Evolutionary conservation across 2,329 filamentous ascomycete genomes (phyloP).

Genomic region (Pyrenophora tritici-repentis): DNA sequence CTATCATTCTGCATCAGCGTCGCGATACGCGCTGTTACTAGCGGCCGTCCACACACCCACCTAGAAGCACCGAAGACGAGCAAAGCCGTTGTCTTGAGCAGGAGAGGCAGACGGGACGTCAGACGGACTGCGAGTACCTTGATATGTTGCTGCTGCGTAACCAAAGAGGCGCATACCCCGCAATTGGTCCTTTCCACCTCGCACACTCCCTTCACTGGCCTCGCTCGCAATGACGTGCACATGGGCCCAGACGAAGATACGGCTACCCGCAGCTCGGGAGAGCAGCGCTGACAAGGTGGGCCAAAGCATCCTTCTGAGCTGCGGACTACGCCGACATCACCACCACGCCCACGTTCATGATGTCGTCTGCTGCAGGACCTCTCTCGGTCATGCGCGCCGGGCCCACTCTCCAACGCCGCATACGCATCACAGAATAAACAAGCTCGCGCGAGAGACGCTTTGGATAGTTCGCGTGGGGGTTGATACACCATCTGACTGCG

Average conservation of each 20-base stretch:
- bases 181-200: constrained; percentile 16
- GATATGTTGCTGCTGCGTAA: constrained; percentile 13
- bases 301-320: not conserved
- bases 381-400: constrained; percentile 11
- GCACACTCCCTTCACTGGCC: constrained; percentile 4
- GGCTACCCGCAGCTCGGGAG: constrained; percentile 20
- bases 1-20: constrained; percentile 4
- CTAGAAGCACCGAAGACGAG: not conserved
- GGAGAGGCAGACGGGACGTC: not conserved
- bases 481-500: constrained; percentile 4
- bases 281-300: constrained; percentile 1
- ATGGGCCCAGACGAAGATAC: constrained; percentile 18
- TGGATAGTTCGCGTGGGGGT: constrained; percentile 11
- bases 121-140: not conserved
- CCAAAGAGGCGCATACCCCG: constrained; percentile 25
- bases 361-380: constrained; percentile 8
- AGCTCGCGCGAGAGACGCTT: constrained; percentile 30
- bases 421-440: constrained; percentile 25
- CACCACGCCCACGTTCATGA: not conserved
- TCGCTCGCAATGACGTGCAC: constrained; percentile 20
- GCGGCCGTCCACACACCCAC: not conserved
- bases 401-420: constrained; percentile 20
- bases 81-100: not conserved
- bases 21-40: constrained; percentile 17
- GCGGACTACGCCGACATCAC: constrained; percentile 1